phyloP scores from a whole-genome alignment of 169 alveolate species.

The Theileria equi region DNA sequence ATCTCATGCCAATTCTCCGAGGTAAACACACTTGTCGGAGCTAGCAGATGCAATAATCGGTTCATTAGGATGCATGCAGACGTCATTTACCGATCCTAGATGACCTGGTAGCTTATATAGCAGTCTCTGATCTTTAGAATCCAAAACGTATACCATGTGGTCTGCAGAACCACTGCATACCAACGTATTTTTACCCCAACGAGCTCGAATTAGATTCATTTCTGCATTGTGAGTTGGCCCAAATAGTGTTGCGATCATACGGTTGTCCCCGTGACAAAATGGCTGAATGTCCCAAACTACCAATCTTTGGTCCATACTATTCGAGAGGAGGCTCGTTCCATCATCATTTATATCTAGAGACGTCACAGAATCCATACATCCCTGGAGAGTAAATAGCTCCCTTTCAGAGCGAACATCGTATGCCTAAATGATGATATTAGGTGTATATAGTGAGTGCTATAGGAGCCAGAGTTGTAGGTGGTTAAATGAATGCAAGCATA shows the following conservation, averaged over 20 bases:
- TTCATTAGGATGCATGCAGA: conserved; percentile 75
- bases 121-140: conserved; percentile 62
- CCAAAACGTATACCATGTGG: conserved; percentile 70
- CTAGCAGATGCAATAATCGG: conserved; percentile 79
- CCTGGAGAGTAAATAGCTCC: conserved; percentile 60
- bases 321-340: conserved; percentile 67
- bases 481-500: no score
- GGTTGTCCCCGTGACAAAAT: conserved; percentile 31
- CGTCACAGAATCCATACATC: conserved; percentile 77
- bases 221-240: conserved; percentile 80
- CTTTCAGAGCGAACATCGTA: conserved; percentile 64
- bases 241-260: conserved; percentile 42
- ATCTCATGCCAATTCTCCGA: conserved; percentile 71
- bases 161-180: conserved; percentile 79
- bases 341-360: conserved; percentile 74
- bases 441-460: neutral
- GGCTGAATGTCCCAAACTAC: conserved; percentile 82
- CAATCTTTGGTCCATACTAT: conserved; percentile 76
- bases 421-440: conserved; percentile 21
- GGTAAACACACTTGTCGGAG: conserved; percentile 71
- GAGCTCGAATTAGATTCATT: conserved; percentile 71
- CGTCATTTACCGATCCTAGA: conserved; percentile 80
- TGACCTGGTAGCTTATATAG: conserved; percentile 80
- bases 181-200: conserved; percentile 69
- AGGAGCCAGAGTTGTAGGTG: no score